Percentiles rank a stretch among this genome's conserved stretches.
phyloP scores from a whole-genome alignment of 495 filamentous ascomycete genomes.

The Aspergillus affinis region DNA sequence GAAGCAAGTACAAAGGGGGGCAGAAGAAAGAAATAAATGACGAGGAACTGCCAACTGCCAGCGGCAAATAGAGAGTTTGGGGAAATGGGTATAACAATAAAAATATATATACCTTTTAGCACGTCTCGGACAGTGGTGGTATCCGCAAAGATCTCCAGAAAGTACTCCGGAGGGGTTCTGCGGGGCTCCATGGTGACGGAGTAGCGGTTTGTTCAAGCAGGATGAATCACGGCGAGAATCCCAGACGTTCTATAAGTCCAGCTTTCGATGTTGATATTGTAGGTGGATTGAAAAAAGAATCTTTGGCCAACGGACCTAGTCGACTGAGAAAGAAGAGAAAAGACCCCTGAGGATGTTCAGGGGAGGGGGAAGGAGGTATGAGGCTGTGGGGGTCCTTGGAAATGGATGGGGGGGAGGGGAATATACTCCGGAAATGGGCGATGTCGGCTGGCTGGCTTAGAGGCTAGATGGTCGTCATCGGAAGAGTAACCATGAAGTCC shows the following conservation, averaged over 20 bases:
- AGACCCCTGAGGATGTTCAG: background rate
- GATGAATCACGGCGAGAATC: background rate
- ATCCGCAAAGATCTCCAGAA: conserved; percentile 81
- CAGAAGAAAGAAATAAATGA: conserved; percentile 1
- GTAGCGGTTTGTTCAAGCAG: background rate
- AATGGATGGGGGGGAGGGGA: background rate
- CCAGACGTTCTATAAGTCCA: background rate
- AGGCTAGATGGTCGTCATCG: background rate
- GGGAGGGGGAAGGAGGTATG: background rate
- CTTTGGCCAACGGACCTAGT: background rate
- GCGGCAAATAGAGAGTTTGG: conserved; percentile 10
- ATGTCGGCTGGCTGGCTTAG: background rate
- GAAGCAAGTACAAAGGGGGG: background rate
- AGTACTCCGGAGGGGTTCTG: conserved; percentile 73
- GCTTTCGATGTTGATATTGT: background rate
- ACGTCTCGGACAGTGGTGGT: conserved; percentile 83
- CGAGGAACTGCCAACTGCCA: background rate
- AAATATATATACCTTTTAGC: conserved; percentile 67
- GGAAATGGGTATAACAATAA: background rate
- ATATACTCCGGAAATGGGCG: background rate
- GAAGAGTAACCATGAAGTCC: background rate
- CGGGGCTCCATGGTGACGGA: conserved; percentile 50
- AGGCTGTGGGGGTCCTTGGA: background rate
- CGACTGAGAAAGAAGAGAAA: background rate
- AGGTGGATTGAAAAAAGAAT: background rate